Evolutionary conservation across 371 early-diverging fungal species (phyloP).

Genomic region (Conidiobolus incongruus): DNA sequence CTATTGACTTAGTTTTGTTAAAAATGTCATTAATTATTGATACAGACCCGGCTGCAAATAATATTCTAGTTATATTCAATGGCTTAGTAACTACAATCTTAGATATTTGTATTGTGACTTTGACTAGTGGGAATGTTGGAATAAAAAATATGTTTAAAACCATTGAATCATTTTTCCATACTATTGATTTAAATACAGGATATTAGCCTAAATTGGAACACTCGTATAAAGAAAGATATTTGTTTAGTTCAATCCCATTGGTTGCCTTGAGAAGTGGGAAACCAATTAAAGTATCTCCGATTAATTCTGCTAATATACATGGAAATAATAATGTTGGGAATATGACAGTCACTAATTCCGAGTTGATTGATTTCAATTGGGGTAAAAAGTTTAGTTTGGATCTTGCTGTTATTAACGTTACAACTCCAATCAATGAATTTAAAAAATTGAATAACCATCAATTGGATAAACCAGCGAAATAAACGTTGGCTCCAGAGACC

Average conservation of each 20-base stretch:
- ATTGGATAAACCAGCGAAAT: background rate
- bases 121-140: conserved; percentile 22
- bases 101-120: conserved; percentile 18
- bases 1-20: too few relatives aligned
- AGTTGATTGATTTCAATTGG: conserved; percentile 16
- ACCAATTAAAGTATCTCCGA: conserved; percentile 12
- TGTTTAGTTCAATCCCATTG: background rate
- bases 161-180: conserved; percentile 7
- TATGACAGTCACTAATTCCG: conserved; percentile 14
- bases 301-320: conserved; percentile 19
- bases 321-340: conserved; percentile 22
- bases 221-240: background rate
- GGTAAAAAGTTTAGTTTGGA: conserved; percentile 6
- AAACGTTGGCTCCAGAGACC: conserved; percentile 8
- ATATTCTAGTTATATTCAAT: conserved; percentile 20
- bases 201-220: background rate
- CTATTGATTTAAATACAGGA: conserved; percentile 6
- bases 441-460: background rate
- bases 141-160: conserved; percentile 14
- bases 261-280: conserved; percentile 8
- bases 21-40: too few relatives aligned
- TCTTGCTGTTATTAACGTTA: too few relatives aligned
- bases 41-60: conserved; percentile 15
- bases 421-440: background rate
- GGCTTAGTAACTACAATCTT: conserved; percentile 19